phyloP scores from a whole-genome alignment of 73 alveolate species.

The Tetrahymena elliotti region DNA sequence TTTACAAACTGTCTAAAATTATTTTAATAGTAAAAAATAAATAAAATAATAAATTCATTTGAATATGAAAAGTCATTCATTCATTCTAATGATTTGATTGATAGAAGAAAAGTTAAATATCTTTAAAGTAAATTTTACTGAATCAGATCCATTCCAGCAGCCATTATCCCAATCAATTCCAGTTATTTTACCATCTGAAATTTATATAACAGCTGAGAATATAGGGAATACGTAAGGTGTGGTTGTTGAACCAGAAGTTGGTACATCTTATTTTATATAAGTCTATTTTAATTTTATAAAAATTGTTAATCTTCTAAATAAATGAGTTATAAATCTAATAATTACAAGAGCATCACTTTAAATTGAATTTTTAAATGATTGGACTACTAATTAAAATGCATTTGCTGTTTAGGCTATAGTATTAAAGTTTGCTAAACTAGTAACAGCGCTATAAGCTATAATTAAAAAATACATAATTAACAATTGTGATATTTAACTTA shows the following conservation, averaged over 20 bases:
- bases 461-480: background rate
- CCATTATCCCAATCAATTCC: background rate
- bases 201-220: background rate
- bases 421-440: background rate
- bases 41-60: background rate
- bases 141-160: background rate
- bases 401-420: background rate
- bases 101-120: too few species aligned
- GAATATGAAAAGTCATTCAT: too few species aligned
- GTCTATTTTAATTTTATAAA: background rate
- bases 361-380: background rate
- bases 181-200: background rate
- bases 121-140: background rate
- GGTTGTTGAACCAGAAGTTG: background rate
- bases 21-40: background rate
- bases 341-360: background rate
- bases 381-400: background rate
- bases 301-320: background rate
- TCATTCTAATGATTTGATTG: too few species aligned
- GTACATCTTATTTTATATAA: background rate
- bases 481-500: background rate
- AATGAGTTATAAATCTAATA: background rate
- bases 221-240: background rate
- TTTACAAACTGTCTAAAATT: background rate
- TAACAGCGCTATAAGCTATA: background rate